Evolutionary conservation across 2,329 filamentous ascomycete species (phyloP), one percentile per base, ranked within the genome.

Genomic region (Aschersonia sp.): DNA sequence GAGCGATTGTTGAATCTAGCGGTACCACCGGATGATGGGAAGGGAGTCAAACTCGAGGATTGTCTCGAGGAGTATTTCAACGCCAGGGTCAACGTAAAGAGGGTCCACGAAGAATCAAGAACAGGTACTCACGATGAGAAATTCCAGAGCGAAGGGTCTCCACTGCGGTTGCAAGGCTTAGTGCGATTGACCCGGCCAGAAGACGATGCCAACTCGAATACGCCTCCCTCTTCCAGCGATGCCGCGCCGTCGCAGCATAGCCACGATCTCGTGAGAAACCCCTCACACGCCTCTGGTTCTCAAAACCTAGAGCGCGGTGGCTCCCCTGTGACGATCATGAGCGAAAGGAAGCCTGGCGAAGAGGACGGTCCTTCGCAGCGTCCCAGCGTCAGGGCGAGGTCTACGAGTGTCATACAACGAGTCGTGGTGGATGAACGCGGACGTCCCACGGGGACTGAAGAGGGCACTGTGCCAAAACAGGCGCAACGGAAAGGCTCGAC

Each of bases 11-110:
- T 98, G 5, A 92, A 97, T 58, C 78, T 98, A 41, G 89, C 89
- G 1, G 85, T 98, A n/a, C 86, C 88, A 0, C 73, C 82, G 1
- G 82, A 86, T 45, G 78, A 85, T 44, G 82, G 80, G 30, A 80
- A 79, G 50, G 73, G 75, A 3, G 75, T 96, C 51, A 89, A 83
- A 31, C 68, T 98, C 28, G 92, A 97, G 64, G 85, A 94, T 54
- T 97, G 91, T 56, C 67, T 98, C 20, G 89, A 96, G 61, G 82
- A 84, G 47, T 97, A 96, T 59, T 97, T 97, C 73, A 96, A 97
- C 64, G 89, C 89, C 49, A 77, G 81, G 48, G 88, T 98, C 47
- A 89, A 96, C 58, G 89, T 98, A 3, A 82, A 84, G 54, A 77
- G 91, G 47, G 84, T 91, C 49, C 75, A 73, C 47, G 64, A 72